Base-by-base conservation (phyloP, 116 monocot genomes). In the Posidonia oceanica region DNA sequence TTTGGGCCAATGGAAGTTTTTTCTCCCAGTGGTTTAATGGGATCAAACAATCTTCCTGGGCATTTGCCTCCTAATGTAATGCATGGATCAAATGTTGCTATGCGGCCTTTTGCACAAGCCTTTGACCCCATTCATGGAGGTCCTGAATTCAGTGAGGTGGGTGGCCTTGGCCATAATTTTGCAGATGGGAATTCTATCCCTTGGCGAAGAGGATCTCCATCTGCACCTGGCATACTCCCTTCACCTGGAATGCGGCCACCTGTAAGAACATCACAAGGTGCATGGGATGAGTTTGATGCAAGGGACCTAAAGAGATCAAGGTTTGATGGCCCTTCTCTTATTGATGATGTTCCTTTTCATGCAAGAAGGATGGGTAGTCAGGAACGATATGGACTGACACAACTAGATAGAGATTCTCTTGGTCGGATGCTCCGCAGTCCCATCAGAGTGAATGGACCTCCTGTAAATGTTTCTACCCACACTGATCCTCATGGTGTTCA, bases 261-360 rank as follows among this genome's bases (percentile, higher is more conserved):
- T 65, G 39, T 73, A n/a, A 82, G 79, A 61, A 51, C 76, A 4
- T 38, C 52, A 13, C 78, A 76, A 23, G 74, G 68, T 42, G 57
- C 53, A 62, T 80, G 82, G 84, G 91, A 88, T 75, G 81, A 75
- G 42, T 71, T 77, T 63, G 91, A 89, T 52, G 42, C 48, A 64
- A 91, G 87, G 66, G 93, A 98, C 53, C 14, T 72, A 48, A 98
- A 98, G 72, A 85, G 98, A 59, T 74, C 82, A 64, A 81, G 89
- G 60, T 39, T 79, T 14, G 86, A 78, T 71, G 69, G 62, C 13
- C 66, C 72, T 66, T 55, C 66, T 53, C 8, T 78, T n/a, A 40
- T 54, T 39, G 71, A 73, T 64, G 74, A 79, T 71, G 55, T 58
- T 57, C 15, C 66, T 71, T 37, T 65, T 18, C 73, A 59, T 69